Conservation (phyloP, 2,329 filamentous ascomycete species). For the Cercospora zeina region DNA sequence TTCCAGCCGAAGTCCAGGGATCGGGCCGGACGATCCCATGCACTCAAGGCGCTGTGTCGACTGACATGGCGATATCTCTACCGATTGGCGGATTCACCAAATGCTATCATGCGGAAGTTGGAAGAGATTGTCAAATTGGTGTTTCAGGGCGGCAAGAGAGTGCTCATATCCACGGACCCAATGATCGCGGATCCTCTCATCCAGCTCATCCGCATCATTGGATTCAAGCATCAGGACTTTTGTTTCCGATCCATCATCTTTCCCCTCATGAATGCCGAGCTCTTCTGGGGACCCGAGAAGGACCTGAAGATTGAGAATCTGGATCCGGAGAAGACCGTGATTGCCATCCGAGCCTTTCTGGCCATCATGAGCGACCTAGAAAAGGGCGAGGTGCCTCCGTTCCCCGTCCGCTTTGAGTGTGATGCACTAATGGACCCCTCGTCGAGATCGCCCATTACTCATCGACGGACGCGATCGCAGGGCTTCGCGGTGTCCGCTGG, state of each 20-base stretch:
- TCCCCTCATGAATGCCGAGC: constrained; percentile 86
- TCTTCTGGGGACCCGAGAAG: constrained; percentile 64
- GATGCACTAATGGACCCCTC: constrained; percentile 48
- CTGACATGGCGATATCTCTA: constrained; percentile 95
- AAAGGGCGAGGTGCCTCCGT: constrained; percentile 79
- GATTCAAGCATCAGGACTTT: constrained; percentile 88
- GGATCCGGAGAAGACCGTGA: constrained; percentile 95
- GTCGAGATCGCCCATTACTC: constrained; percentile 39
- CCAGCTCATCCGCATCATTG: constrained; percentile 90
- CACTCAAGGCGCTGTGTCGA: constrained; percentile 84
- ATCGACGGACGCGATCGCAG: constrained; percentile 41
- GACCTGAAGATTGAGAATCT: constrained; percentile 87
- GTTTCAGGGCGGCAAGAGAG: constrained; percentile 75
- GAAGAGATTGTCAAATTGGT: constrained; percentile 87
- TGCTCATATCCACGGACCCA: constrained; percentile 78
- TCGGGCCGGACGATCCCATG: constrained; percentile 71
- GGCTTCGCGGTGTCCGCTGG: constrained; percentile 43
- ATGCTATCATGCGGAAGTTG: constrained; percentile 71
- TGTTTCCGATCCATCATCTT: constrained; percentile 94
- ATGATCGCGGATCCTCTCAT: constrained; percentile 87
- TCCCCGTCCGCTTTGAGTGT: constrained; percentile 66
- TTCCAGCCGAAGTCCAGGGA: constrained; percentile 84
- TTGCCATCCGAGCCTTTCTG: constrained; percentile 91
- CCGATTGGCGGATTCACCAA: constrained; percentile 67
- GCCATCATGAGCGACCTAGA: constrained; percentile 92